Evolutionary conservation across 1,284 basidiomycete genomes (phyloP).

Genomic region (Apiotrichum domesticum): DNA sequence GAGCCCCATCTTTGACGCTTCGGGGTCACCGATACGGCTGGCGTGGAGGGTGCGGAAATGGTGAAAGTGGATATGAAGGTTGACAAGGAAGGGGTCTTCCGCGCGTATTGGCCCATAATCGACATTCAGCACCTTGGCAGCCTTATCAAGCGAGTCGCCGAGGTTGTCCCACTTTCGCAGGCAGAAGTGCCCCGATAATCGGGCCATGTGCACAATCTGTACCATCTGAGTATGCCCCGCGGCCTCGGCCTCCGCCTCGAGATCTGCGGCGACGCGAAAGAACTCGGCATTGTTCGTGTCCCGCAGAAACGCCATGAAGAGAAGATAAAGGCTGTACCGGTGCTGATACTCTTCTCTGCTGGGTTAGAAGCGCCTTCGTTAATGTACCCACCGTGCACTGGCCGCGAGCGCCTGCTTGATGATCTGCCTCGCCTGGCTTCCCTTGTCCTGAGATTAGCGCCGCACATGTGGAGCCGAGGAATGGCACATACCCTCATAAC

Average conservation of each 20-base stretch:
- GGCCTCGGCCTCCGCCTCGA: slow-evolving; percentile 20
- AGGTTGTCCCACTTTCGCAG: slow-evolving; percentile 35
- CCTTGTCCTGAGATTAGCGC: slow-evolving; percentile 15
- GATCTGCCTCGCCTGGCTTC: slow-evolving; percentile 22
- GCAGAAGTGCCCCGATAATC: slow-evolving; percentile 21
- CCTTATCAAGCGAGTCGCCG: slow-evolving; percentile 13
- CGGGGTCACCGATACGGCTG: slow-evolving; percentile 31
- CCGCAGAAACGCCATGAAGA: slow-evolving; percentile 22
- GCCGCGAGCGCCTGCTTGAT: slow-evolving; percentile 21
- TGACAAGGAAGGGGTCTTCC: background rate
- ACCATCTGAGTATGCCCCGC: slow-evolving; percentile 22
- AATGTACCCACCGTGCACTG: slow-evolving; percentile 2
- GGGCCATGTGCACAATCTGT: slow-evolving; percentile 23
- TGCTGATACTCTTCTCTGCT: slow-evolving; percentile 20
- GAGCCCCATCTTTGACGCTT: slow-evolving; percentile 16
- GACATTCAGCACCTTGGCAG: slow-evolving; percentile 8
- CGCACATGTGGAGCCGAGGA: background rate
- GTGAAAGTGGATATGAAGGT: slow-evolving; percentile 23
- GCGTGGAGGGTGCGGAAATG: slow-evolving; percentile 27
- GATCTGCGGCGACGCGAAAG: slow-evolving; percentile 19
- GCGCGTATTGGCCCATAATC: background rate
- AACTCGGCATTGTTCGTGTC: slow-evolving; percentile 18
- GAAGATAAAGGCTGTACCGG: slow-evolving; percentile 26
- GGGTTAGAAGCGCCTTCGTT: background rate
- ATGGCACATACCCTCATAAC: slow-evolving; percentile 20